These are phyloP conservation scores for Vaucheria bursata DNA, from an alignment of 352 stramenopile species.

Conservation along the genomic window DNA sequence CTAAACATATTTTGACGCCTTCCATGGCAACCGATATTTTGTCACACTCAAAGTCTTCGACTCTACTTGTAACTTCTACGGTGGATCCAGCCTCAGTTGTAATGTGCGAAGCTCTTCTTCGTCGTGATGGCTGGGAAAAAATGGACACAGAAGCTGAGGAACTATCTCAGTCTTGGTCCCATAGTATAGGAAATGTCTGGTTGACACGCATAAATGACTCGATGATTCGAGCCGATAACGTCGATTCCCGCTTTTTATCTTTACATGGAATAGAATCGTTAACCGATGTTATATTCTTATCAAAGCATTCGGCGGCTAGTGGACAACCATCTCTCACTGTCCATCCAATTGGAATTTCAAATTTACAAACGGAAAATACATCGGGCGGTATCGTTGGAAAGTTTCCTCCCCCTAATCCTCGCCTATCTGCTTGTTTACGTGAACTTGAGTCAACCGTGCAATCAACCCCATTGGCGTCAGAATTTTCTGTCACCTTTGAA, in stretches of 20 bases:
- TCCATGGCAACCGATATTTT: too few species aligned
- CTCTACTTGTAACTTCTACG: conserved; percentile 22
- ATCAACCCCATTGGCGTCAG: conserved; percentile 14
- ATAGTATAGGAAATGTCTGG: conserved; percentile 8
- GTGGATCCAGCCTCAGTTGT: conserved; percentile 11
- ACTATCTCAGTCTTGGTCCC: neutral
- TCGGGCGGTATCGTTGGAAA: conserved; percentile 26
- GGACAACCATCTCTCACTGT: conserved; percentile 24
- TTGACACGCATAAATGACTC: conserved; percentile 12
- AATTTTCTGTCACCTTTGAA: conserved; percentile 42
- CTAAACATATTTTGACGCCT: too few species aligned
- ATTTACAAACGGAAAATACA: conserved; percentile 8
- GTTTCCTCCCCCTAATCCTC: conserved; percentile 30
- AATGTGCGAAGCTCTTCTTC: conserved; percentile 20
- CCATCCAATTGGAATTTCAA: conserved; percentile 36
- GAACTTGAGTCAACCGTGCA: conserved; percentile 10
- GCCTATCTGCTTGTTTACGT: conserved; percentile 29
- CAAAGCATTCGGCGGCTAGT: conserved; percentile 24
- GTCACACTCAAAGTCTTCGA: conserved; percentile 4
- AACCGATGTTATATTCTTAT: conserved; percentile 36
- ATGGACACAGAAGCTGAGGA: conserved; percentile 7
- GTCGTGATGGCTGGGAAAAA: conserved; percentile 14
- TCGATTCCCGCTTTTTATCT: neutral
- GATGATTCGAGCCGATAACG: conserved; percentile 3
- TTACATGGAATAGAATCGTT: neutral